Conservation (phyloP, 2,329 filamentous ascomycete species). For the Neofusicoccum umdonicola region DNA sequence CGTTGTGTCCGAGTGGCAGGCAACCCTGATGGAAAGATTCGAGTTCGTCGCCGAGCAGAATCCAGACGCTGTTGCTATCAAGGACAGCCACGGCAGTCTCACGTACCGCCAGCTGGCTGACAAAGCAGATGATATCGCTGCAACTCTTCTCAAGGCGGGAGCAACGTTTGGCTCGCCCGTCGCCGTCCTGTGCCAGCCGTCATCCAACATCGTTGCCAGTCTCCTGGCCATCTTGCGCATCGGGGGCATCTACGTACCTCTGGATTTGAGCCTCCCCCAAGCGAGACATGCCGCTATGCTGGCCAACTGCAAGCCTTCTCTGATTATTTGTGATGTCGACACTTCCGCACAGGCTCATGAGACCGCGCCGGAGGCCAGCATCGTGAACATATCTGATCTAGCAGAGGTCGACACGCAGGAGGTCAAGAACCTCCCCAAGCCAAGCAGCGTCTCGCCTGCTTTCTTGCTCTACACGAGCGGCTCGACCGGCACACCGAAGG, state of each 20-base stretch:
- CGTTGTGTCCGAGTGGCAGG: too few relatives aligned
- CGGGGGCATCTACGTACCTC: constrained; percentile 22
- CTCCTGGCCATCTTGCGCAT: constrained; percentile 23
- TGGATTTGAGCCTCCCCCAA: constrained; percentile 18
- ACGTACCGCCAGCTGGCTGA: constrained; percentile 39
- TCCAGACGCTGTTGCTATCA: too few relatives aligned
- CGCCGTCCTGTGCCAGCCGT: constrained; percentile 42
- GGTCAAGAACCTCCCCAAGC: too few relatives aligned
- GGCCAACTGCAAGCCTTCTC: neutral
- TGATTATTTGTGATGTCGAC: neutral
- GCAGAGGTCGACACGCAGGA: too few relatives aligned
- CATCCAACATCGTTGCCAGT: constrained; percentile 35
- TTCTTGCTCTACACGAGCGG: constrained; percentile 21
- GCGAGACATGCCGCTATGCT: constrained; percentile 9
- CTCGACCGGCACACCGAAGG: constrained; percentile 21
- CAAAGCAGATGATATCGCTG: constrained; percentile 37
- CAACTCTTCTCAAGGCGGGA: constrained; percentile 22
- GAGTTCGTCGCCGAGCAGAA: too few relatives aligned
- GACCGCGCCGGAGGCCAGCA: too few relatives aligned
- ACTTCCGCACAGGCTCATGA: neutral
- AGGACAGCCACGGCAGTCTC: constrained; percentile 15
- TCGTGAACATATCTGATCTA: too few relatives aligned
- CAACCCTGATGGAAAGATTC: too few relatives aligned
- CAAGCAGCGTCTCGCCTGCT: neutral
- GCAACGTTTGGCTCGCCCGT: constrained; percentile 24